phyloP scores from a whole-genome alignment of 345 rosid species.

The Sisymbrium altissimum region DNA sequence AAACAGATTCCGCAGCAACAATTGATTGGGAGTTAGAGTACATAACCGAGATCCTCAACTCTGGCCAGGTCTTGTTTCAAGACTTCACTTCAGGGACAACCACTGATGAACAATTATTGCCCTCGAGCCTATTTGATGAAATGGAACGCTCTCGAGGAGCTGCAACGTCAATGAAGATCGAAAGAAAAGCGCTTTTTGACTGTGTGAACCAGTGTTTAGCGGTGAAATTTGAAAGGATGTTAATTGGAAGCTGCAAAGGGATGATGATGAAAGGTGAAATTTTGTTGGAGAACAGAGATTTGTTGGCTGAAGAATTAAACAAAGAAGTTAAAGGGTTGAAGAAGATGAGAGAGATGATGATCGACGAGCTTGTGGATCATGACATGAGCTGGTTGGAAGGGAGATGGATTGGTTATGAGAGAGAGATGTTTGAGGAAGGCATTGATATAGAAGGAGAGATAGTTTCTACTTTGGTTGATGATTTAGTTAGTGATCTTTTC shows the following conservation, averaged over 20 bases:
- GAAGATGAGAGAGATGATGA: constrained; percentile 74
- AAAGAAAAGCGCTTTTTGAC: constrained; percentile 64
- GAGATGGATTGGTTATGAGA: constrained; percentile 75
- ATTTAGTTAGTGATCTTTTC: constrained; percentile 52
- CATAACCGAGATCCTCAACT: constrained; percentile 54
- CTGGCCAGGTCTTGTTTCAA: constrained; percentile 59
- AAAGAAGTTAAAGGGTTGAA: constrained; percentile 66
- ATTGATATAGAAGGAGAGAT: constrained; percentile 57
- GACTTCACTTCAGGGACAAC: constrained; percentile 56
- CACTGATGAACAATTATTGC: constrained; percentile 36
- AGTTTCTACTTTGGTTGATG: constrained; percentile 56
- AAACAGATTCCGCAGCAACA: constrained; percentile 23
- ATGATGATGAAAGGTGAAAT: constrained; percentile 33
- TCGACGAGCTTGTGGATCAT: constrained; percentile 86
- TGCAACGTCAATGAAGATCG: constrained; percentile 37
- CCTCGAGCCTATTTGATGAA: constrained; percentile 62
- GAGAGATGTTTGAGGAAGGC: constrained; percentile 59
- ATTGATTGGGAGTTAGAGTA: constrained; percentile 64
- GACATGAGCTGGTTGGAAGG: constrained; percentile 86
- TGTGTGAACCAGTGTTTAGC: constrained; percentile 70
- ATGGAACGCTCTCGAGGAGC: constrained; percentile 48
- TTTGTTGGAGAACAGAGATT: constrained; percentile 46
- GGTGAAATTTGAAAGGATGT: constrained; percentile 47
- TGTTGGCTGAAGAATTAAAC: constrained; percentile 65
- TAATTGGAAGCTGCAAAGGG: constrained; percentile 59